Evolutionary conservation across 202 grass and related monocot species (phyloP), one percentile per base, ranked within the genome.

Genomic region (Zoysia matrella): DNA sequence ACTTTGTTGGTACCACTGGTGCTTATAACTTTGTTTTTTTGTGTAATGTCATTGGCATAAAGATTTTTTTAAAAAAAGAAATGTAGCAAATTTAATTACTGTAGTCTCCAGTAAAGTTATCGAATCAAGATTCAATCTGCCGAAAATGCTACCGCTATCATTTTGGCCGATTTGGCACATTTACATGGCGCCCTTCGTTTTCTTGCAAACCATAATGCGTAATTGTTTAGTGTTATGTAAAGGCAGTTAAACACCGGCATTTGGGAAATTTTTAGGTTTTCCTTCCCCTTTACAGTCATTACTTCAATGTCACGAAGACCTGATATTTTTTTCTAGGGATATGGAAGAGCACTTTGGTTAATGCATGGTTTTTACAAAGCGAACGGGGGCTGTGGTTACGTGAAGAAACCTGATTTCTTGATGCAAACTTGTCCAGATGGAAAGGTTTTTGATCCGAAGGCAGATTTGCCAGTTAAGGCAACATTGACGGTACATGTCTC

Each of bases 341-440:
- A 98, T 78, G 95, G 95, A 72, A 93, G 95, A 83, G 86, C 92
- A 65, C 90, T 98, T 82, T 98, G 95, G 95, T 83, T 98, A 64
- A 98, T 98, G 95, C 87, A 90, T 71, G 92, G 95, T 14, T 98
- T 94, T 70, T 98, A 88, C 71, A 93, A 87, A 86, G 92, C 95
- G 52, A 98, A 98, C 3, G 95, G 92, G 10, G 88, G 92, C 22
- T 94, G 95, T n/a, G 95, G 95, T 79, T 98, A 93, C 53, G 84
- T 98, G 68, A 94, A 95, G 81, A 98, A 98, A 89, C 95, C 95
- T 49, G 90, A 95, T 57, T 98, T 94, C 81, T 85, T 98, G 64
- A 84, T 98, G 92, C 90, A 89, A 89, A 76, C 82, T 77, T 94
- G 86, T 73, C 86, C 90, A 18, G 90, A 93, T 77, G 88, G 90